A percentile compares a stretch with the other conserved stretches of the same genome.
Evolutionary conservation across 176 grass and related monocot genomes (phyloP).

Genomic region (Miscanthus lutarioriparius): DNA sequence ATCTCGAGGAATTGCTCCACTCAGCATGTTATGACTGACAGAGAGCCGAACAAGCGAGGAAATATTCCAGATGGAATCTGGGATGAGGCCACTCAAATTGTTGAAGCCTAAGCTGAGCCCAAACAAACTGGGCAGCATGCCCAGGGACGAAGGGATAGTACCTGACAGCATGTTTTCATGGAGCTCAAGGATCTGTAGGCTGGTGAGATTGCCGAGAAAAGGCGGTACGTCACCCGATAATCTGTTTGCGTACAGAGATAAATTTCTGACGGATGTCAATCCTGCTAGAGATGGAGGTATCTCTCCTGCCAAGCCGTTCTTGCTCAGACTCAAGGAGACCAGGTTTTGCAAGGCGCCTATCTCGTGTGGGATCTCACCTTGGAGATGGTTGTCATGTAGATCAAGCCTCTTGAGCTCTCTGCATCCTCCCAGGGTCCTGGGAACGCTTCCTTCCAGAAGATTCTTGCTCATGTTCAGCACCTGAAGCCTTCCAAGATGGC

Average conservation of each 20-base stretch:
- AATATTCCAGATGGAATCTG: slow-evolving; percentile 26
- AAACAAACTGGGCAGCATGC: not conserved
- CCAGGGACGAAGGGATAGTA: slow-evolving; percentile 20
- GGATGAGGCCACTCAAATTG: slow-evolving; percentile 14
- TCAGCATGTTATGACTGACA: not conserved
- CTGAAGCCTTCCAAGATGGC: slow-evolving; percentile 6
- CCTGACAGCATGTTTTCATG: not conserved
- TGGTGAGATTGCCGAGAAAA: not conserved
- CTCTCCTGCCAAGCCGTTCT: not conserved
- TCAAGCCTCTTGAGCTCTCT: too few species aligned
- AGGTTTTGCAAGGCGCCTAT: slow-evolving; percentile 24
- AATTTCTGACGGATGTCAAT: not conserved
- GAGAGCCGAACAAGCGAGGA: not conserved
- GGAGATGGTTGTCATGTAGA: not conserved
- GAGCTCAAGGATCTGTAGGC: not conserved
- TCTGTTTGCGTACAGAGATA: not conserved
- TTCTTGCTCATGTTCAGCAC: slow-evolving; percentile 20
- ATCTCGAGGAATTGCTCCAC: slow-evolving; percentile 21
- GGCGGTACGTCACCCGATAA: not conserved
- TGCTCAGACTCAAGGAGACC: not conserved
- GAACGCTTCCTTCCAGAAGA: not conserved
- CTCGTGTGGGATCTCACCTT: slow-evolving; percentile 31
- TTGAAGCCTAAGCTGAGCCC: not conserved
- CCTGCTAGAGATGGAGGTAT: not conserved
- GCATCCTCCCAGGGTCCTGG: too few species aligned